Base-by-base conservation (phyloP, 352 stramenopile species). In the Phytopythium cucurbitacearum region DNA sequence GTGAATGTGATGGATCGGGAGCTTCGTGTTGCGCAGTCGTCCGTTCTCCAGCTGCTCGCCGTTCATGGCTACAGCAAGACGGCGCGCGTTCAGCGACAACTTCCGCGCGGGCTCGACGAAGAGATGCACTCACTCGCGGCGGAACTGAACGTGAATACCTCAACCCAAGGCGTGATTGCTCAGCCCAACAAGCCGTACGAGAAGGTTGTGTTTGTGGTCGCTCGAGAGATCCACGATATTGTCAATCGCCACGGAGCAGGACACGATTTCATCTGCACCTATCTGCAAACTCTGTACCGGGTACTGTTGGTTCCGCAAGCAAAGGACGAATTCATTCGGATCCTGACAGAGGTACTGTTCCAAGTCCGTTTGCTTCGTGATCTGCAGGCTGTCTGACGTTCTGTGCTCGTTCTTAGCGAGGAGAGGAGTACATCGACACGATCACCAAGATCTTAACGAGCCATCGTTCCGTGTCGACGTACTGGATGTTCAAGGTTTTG, bases 141-240 rank as follows among this genome's bases (percentile, higher is more conserved):
- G 12, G 85, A 94, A 48, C 60, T 92, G 37, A 94, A 94, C 40
- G 74, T 70, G 39, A 94, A 94, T 49, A 89, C 82, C 2, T 64
- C 82, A 15, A 86, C 81, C 12, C 59, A 68, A 8, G 85, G 85
- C n/a, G 73, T 91, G 36, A 80, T 87, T 48, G 62, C 73, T 3
- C 80, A 91, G 46, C 78, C 78, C 0, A 91, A 78, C 53, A 91
- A 93, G 45, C 78, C 80, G 21, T 93, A 83, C 42, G 82, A 93
- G 32, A 90, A 85, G 50, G 82, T 73, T 4, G 32, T 78, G 13
- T 91, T 77, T 42, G 68, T 85, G 6, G 57, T 91, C 16, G 76
- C 78, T 16, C 67, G 78, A 37, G 82, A 93, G 56, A 76, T 93
- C 13, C 64, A 86, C 49, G 76, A 93, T 41, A 64, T 93, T 13